These are phyloP conservation scores for Leucocoprinus sp. DNA, from an alignment of 768 basidiomycete genomes.

Conservation along the genomic window DNA sequence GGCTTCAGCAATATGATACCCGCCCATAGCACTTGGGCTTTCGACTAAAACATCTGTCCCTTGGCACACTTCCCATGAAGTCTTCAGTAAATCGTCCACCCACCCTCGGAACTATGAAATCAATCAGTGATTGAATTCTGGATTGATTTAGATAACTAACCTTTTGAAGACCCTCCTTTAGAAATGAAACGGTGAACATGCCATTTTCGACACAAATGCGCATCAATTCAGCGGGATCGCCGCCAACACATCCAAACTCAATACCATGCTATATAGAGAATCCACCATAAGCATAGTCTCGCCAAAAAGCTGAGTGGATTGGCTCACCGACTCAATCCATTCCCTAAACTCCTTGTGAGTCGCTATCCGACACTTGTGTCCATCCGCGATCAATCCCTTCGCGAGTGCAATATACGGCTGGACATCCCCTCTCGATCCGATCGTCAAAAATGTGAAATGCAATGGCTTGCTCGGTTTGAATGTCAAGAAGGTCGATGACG, in stretches of 20 bases:
- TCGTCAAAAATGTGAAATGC: constrained; percentile 90
- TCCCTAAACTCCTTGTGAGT: constrained; percentile 92
- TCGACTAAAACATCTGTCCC: constrained; percentile 90
- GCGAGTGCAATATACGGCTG: constrained; percentile 97
- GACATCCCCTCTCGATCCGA: constrained; percentile 94
- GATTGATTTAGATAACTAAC: constrained; percentile 28
- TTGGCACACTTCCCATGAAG: constrained; percentile 96
- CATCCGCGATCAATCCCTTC: constrained; percentile 84
- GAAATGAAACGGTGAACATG: constrained; percentile 90
- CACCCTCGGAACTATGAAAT: constrained; percentile 82
- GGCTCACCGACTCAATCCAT: constrained; percentile 87
- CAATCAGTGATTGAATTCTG: constrained; percentile 1
- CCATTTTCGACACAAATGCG: constrained; percentile 97
- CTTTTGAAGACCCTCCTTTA: constrained; percentile 86
- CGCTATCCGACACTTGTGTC: constrained; percentile 84
- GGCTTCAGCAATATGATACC: constrained; percentile 95
- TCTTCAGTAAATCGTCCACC: constrained; percentile 92
- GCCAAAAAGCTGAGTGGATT: constrained; percentile 1
- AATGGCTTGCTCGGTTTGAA: constrained; percentile 86
- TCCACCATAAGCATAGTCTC: not conserved
- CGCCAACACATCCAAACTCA: constrained; percentile 89
- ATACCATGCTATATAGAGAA: constrained; percentile 82
- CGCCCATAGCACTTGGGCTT: constrained; percentile 95
- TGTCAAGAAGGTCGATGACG: constrained; percentile 92
- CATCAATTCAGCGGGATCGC: constrained; percentile 97